Conservation (phyloP, 1,284 basidiomycete genomes). For the Wallemia ichthyophaga region DNA sequence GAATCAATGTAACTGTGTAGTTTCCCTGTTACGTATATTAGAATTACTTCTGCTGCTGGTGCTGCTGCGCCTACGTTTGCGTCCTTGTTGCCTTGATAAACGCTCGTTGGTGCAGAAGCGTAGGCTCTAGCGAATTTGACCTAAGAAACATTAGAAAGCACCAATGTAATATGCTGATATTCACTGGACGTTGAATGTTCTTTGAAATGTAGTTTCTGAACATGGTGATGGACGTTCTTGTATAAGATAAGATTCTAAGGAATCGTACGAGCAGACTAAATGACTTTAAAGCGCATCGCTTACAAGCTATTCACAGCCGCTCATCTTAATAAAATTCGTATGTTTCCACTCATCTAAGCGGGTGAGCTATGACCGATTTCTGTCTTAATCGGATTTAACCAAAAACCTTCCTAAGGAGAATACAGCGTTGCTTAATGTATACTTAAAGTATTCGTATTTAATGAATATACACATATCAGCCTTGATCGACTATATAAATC, state of each 20-base stretch:
- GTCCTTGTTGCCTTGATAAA: slow-evolving; percentile 62
- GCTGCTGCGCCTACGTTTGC: slow-evolving; percentile 29
- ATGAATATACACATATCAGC: too few species aligned
- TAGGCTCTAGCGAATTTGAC: slow-evolving; percentile 15
- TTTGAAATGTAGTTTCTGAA: neutral
- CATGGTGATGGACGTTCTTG: neutral
- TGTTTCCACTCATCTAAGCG: too few species aligned
- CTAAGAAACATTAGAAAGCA: neutral
- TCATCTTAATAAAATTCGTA: too few species aligned
- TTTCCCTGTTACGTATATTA: slow-evolving; percentile 33
- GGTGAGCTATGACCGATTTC: neutral
- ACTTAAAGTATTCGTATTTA: too few species aligned
- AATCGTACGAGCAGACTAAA: neutral
- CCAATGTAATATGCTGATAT: neutral
- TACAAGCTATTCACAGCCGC: too few species aligned
- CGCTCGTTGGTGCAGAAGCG: slow-evolving; percentile 32
- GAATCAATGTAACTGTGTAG: slow-evolving; percentile 74
- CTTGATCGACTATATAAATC: too few species aligned
- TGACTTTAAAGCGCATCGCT: too few species aligned
- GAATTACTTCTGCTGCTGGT: neutral
- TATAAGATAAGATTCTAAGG: neutral
- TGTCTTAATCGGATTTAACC: neutral
- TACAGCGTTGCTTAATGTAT: neutral
- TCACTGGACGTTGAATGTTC: neutral
- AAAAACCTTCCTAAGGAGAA: neutral